These are phyloP conservation scores for Phytophthora palmivora DNA, from an alignment of 352 stramenopile species.

Conservation along the genomic window DNA sequence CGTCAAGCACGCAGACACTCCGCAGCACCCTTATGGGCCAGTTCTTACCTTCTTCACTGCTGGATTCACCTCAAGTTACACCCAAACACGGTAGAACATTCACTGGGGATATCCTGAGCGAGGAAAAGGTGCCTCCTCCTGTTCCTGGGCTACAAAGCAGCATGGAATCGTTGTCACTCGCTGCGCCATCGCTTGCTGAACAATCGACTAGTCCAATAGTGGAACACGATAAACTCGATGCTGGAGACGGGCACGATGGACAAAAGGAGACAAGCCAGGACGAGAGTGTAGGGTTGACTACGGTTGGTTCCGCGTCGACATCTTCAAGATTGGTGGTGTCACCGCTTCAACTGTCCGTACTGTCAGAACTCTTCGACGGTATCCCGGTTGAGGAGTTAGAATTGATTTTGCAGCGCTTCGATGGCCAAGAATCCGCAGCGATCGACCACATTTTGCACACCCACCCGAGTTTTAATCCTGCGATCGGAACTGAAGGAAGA, in stretches of 20 bases:
- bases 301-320: constrained; percentile 7
- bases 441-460: constrained; percentile 75
- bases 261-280: constrained; percentile 38
- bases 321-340: constrained; percentile 45
- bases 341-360: constrained; percentile 61
- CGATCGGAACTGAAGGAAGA: constrained; percentile 34
- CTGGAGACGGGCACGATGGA: constrained; percentile 39
- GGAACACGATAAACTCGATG: constrained; percentile 30
- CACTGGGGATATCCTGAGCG: constrained; percentile 17
- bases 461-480: constrained; percentile 79
- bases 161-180: constrained; percentile 49
- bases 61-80: constrained; percentile 86
- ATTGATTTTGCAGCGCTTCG: constrained; percentile 47
- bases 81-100: constrained; percentile 55
- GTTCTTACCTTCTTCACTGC: constrained; percentile 76
- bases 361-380: constrained; percentile 77
- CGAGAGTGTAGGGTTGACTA: constrained; percentile 36
- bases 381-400: constrained; percentile 76
- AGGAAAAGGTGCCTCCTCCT: constrained; percentile 43
- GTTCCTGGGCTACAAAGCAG: constrained; percentile 21
- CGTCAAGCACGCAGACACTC: constrained; percentile 63
- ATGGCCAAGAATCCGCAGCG: constrained; percentile 58
- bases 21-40: constrained; percentile 81
- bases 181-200: constrained; percentile 11
- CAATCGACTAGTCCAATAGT: constrained; percentile 34